Percentiles rank a stretch among this genome's conserved stretches.
Evolutionary conservation across 2,329 filamentous ascomycete species (phyloP).

Genomic region (Basipetospora sp.): DNA sequence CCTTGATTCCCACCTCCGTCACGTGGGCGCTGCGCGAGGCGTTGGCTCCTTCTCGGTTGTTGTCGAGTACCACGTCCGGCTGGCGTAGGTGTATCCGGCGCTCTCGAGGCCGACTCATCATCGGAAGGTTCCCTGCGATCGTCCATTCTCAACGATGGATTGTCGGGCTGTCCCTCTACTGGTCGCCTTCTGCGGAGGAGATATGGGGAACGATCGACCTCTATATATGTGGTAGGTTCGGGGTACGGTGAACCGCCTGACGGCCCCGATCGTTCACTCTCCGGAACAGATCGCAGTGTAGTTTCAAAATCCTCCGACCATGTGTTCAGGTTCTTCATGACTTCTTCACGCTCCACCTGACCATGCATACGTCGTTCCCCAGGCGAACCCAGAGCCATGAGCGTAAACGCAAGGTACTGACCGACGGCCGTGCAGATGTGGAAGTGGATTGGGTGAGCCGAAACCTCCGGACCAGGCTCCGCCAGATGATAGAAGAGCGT

Average conservation of each 20-base stretch:
- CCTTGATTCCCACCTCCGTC: background rate
- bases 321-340: background rate
- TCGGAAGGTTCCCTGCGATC: background rate
- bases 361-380: background rate
- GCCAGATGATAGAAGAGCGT: constrained; percentile 19
- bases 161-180: background rate
- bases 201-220: background rate
- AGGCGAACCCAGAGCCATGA: background rate
- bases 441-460: constrained; percentile 10
- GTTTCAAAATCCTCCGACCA: background rate
- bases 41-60: background rate
- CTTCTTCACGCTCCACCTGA: background rate
- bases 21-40: background rate
- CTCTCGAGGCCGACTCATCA: background rate
- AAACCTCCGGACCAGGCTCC: constrained; percentile 14
- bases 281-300: background rate
- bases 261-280: background rate
- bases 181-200: background rate
- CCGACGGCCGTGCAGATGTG: constrained; percentile 14
- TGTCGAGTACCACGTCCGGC: background rate
- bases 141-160: background rate
- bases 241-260: background rate
- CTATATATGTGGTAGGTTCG: background rate
- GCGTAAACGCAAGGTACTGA: constrained; percentile 14
- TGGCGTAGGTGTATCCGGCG: background rate